Evolutionary conservation across 768 basidiomycete species (phyloP).

Genomic region (Suillus placidus): DNA sequence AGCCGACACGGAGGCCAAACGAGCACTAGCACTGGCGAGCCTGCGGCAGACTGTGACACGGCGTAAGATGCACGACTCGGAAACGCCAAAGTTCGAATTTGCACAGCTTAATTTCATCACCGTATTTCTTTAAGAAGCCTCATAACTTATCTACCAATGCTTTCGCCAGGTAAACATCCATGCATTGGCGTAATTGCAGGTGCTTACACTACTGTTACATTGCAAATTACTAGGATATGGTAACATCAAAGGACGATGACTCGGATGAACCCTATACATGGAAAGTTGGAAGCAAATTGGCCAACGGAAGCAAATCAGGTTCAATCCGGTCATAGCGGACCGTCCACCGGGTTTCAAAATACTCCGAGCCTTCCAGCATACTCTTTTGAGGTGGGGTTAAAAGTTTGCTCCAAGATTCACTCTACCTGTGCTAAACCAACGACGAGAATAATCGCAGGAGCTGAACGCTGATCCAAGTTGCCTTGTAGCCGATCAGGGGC

Average conservation of each 20-base stretch:
- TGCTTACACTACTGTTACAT: not conserved
- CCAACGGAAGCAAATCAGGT: constrained; percentile 1
- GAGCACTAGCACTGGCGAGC: constrained; percentile 5
- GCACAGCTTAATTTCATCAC: constrained; percentile 1
- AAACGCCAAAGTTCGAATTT: not conserved
- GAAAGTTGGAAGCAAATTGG: not conserved
- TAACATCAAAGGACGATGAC: not conserved
- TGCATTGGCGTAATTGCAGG: not conserved
- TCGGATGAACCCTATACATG: not conserved
- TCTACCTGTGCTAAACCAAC: not conserved
- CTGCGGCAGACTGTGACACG: constrained; percentile 4
- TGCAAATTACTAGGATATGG: constrained; percentile 1
- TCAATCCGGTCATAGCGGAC: not conserved
- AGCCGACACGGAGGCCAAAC: not conserved
- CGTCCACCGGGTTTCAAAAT: not conserved
- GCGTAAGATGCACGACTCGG: not conserved
- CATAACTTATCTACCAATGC: not conserved
- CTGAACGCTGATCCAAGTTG: not conserved
- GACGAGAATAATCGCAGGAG: not conserved
- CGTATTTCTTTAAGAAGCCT: not conserved
- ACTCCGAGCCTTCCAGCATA: not conserved
- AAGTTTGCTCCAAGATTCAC: not conserved
- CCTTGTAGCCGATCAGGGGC: not conserved
- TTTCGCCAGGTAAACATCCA: not conserved
- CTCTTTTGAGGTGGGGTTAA: not conserved